Base-by-base conservation (phyloP, 1,284 basidiomycete genomes). In the Boletus mariae region DNA sequence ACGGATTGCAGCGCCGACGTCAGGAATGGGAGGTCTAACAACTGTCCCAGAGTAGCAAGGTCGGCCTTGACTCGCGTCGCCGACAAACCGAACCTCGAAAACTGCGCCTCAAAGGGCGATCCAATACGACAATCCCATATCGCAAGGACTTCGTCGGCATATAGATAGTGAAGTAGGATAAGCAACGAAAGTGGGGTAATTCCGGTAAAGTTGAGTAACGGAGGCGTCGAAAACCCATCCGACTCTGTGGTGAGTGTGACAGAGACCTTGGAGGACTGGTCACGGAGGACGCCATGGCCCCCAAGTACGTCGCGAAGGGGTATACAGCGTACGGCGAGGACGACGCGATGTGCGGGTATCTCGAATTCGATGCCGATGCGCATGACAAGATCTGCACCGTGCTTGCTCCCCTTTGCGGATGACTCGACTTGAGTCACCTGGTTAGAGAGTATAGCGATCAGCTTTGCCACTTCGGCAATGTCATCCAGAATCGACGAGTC, bases 51-150 rank as follows among this genome's bases (percentile, higher is more conserved):
- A 0, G 61, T 65, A 51, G 73, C 73, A 3, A 92, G 71, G 52
- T 95, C 87, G 9, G 70, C 57, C 69, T 87, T 88, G 49, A 93
- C 75, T 45, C 78, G 72, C 1, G 61, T 61, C 15, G 80, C 69
- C 6, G 74, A 73, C 5, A 80, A 64, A 32, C 74, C 72, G 20
- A 78, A 61, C n/a, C 59, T 59, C 7, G 70, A 59, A 37, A 82
- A 73, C 47, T 75, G 67, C 4, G 65, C 65, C 43, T 75, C 74
- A 3, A 90, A 71, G 2, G 74, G 70, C 1, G 73, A 64, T 1
- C 75, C 74, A 10, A 98, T 77, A 11, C 93, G 84, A 11, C 79
- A 76, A 63, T 98, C 94, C 92, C 94, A 97, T 6, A 96, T 67
- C 0, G 92, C 83, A 7, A 91, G 77, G 0, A 95, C 69, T 28